These are phyloP conservation scores for Cutaneotrichosporon cyanovorans DNA, from an alignment of 1,284 basidiomycete genomes.

Conservation along the genomic window DNA sequence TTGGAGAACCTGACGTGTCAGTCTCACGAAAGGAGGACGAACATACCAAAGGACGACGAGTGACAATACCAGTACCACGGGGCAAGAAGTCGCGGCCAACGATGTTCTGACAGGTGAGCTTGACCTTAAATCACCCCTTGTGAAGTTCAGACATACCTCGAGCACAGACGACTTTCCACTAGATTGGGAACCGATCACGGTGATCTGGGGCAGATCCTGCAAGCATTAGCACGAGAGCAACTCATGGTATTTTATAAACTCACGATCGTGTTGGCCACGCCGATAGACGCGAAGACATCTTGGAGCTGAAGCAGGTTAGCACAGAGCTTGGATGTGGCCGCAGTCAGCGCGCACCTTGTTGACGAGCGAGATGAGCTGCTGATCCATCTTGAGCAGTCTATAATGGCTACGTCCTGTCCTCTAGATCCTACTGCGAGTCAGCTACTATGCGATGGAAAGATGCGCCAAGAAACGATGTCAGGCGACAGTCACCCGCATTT, in stretches of 20 bases:
- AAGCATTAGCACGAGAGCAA: constrained; percentile 1
- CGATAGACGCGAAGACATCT: constrained; percentile 51
- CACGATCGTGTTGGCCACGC: constrained; percentile 47
- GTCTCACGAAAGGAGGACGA: no score
- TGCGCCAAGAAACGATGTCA: no score
- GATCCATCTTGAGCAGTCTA: constrained; percentile 38
- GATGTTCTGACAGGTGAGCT: constrained; percentile 63
- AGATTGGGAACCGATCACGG: constrained; percentile 51
- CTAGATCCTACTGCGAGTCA: no score
- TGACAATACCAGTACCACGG: constrained; percentile 60
- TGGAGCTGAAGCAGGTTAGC: constrained; percentile 42
- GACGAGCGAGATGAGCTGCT: constrained; percentile 46
- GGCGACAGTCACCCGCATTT: no score
- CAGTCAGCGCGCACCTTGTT: constrained; percentile 39
- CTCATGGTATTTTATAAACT: constrained; percentile 11
- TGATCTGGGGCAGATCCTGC: constrained; percentile 53
- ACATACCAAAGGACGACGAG: constrained; percentile 69
- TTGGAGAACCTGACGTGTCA: constrained; percentile 59
- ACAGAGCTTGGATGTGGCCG: neutral
- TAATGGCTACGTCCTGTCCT: neutral
- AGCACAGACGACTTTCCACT: constrained; percentile 52
- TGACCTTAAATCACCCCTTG: neutral
- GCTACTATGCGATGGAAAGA: no score
- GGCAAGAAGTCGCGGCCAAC: constrained; percentile 95
- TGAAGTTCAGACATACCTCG: constrained; percentile 45